These are phyloP conservation scores for Diplodia intermedia DNA, from an alignment of 2,329 filamentous ascomycete genomes.

Conservation along the genomic window DNA sequence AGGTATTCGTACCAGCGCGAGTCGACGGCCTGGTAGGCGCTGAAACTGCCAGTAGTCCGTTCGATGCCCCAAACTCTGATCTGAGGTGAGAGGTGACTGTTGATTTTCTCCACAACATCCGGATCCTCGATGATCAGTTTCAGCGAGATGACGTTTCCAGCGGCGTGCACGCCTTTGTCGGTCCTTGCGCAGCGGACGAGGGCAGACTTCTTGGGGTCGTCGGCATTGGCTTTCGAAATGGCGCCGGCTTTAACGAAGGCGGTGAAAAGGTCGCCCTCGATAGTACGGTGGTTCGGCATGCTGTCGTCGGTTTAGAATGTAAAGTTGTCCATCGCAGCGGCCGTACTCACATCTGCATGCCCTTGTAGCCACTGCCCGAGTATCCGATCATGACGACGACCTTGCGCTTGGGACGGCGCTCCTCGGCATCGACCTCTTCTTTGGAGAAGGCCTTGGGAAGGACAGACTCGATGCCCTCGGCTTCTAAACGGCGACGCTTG, in stretches of 20 bases:
- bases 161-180: slow-evolving; percentile 96
- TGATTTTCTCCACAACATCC: slow-evolving; percentile 89
- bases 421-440: slow-evolving; percentile 87
- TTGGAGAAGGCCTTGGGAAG: slow-evolving; percentile 68
- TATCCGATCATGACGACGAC: slow-evolving; percentile 96
- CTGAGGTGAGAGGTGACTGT: slow-evolving; percentile 80
- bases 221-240: slow-evolving; percentile 94
- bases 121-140: slow-evolving; percentile 95
- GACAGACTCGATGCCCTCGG: slow-evolving; percentile 52
- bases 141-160: slow-evolving; percentile 91
- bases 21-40: slow-evolving; percentile 92
- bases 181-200: slow-evolving; percentile 93
- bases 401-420: slow-evolving; percentile 90
- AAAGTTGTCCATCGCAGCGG: neutral
- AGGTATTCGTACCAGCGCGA: slow-evolving; percentile 97
- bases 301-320: slow-evolving; percentile 10
- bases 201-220: slow-evolving; percentile 95
- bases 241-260: slow-evolving; percentile 91
- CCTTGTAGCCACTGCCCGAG: slow-evolving; percentile 94
- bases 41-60: slow-evolving; percentile 88
- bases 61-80: slow-evolving; percentile 96
- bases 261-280: slow-evolving; percentile 92
- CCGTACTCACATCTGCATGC: slow-evolving; percentile 79
- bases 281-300: slow-evolving; percentile 70
- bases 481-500: slow-evolving; percentile 48